Evolutionary conservation across 202 grass and related monocot genomes (phyloP).

Genomic region (Dendrocalamus latiflorus): DNA sequence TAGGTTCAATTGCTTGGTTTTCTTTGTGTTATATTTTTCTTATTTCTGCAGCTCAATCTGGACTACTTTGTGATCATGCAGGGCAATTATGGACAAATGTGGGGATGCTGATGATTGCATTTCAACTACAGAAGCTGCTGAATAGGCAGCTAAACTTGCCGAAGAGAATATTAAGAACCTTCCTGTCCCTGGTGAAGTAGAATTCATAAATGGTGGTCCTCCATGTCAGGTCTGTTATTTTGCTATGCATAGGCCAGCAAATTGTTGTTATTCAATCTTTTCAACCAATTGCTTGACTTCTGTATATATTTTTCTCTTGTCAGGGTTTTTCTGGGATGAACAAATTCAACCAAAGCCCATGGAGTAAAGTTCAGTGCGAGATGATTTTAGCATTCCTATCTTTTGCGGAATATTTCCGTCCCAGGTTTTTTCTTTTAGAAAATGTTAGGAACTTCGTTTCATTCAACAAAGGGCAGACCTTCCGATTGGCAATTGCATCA

Average conservation of each 20-base stretch:
- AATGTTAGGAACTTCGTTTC: constrained; percentile 98
- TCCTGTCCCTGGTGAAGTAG: constrained; percentile 88
- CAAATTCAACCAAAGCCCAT: no score
- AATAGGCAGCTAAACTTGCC: constrained; percentile 60
- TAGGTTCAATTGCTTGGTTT: constrained; percentile 32
- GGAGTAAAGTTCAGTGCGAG: no score
- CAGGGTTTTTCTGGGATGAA: no score
- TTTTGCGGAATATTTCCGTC: constrained; percentile 93
- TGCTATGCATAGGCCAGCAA: constrained; percentile 13
- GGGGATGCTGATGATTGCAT: constrained; percentile 86
- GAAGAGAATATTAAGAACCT: constrained; percentile 84
- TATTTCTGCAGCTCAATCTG: neutral
- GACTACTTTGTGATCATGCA: constrained; percentile 21
- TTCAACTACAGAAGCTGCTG: constrained; percentile 87
- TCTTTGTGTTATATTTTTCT: neutral
- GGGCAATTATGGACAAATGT: constrained; percentile 98
- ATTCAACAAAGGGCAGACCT: constrained; percentile 98
- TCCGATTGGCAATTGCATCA: constrained; percentile 81
- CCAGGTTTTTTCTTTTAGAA: constrained; percentile 90
- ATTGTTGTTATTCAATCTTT: neutral
- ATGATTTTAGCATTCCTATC: no score
- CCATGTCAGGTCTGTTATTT: constrained; percentile 80
- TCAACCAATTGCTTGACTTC: neutral
- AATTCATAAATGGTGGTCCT: constrained; percentile 98
- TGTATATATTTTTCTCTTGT: constrained; percentile 2